Conservation (phyloP, 768 basidiomycete genomes). For the Paxillus involutus region DNA sequence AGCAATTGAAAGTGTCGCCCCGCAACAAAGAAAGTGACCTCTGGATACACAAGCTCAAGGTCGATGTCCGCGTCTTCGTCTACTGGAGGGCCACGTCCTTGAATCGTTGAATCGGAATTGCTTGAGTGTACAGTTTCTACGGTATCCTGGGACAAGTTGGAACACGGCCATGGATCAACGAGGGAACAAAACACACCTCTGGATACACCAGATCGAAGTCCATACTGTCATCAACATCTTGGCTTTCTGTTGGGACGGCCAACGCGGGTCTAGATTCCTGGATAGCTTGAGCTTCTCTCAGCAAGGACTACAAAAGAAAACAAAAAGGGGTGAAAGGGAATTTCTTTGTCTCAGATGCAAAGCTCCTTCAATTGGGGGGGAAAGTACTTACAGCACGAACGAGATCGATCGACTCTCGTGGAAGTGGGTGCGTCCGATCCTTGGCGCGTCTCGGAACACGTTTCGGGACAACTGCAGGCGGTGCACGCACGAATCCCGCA, state of each 20-base stretch:
- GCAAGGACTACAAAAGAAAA: neutral
- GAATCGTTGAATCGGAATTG: neutral
- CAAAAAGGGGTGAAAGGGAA: neutral
- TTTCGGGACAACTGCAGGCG: neutral
- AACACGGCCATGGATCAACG: neutral
- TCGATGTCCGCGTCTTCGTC: conserved; percentile 4
- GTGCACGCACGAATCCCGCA: conserved; percentile 5
- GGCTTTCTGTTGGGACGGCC: neutral
- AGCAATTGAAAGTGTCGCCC: neutral
- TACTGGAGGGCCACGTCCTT: neutral
- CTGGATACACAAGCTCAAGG: conserved; percentile 22
- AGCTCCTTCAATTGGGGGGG: neutral
- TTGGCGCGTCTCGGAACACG: neutral
- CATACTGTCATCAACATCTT: neutral
- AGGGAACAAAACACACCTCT: conserved; percentile 1
- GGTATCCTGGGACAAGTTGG: neutral
- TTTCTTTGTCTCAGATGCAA: neutral
- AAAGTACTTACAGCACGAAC: neutral
- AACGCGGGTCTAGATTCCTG: neutral
- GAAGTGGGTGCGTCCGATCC: neutral
- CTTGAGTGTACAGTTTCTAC: neutral
- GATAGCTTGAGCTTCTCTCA: neutral
- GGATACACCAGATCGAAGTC: conserved; percentile 8
- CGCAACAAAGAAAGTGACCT: conserved; percentile 10
- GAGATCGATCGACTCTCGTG: neutral